A percentile compares a stretch with the other conserved stretches of the same genome.
phyloP scores from a whole-genome alignment of 495 filamentous ascomycete genomes.

The Penicilliopsis zonata region DNA sequence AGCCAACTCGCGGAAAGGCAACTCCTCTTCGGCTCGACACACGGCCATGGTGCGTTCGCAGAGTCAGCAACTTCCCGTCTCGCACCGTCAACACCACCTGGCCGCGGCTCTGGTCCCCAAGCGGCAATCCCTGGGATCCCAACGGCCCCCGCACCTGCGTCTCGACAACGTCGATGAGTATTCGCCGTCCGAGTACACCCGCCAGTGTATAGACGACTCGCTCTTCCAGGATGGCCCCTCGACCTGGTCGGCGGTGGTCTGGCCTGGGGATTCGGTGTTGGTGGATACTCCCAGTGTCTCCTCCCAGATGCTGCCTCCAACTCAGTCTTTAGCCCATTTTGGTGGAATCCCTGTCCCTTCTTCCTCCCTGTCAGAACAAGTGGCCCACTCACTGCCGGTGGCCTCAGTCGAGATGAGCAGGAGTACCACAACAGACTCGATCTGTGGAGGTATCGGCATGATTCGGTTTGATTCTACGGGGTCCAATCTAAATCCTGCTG shows the following conservation, averaged over 20 bases:
- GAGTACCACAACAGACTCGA: constrained; percentile 29
- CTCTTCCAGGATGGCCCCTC: constrained; percentile 14
- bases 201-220: constrained; percentile 21
- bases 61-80: constrained; percentile 30
- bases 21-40: constrained; percentile 14
- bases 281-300: too few relatives aligned
- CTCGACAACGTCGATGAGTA: constrained; percentile 31
- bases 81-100: constrained; percentile 18
- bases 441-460: constrained; percentile 32
- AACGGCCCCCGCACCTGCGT: constrained; percentile 14
- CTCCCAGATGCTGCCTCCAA: too few relatives aligned
- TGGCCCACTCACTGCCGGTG: constrained; percentile 6
- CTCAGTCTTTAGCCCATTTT: constrained; percentile 8
- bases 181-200: constrained; percentile 30
- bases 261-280: constrained; percentile 14
- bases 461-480: constrained; percentile 30
- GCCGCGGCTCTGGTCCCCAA: constrained; percentile 13
- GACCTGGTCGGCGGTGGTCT: constrained; percentile 15
- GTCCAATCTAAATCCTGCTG: constrained; percentile 24
- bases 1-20: constrained; percentile 14
- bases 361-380: constrained; percentile 10
- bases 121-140: constrained; percentile 23
- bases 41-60: constrained; percentile 33
- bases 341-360: constrained; percentile 6
- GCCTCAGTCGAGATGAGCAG: constrained; percentile 35